phyloP scores from a whole-genome alignment of 164 flowering plant genomes.

The Pachysandra terminalis region DNA sequence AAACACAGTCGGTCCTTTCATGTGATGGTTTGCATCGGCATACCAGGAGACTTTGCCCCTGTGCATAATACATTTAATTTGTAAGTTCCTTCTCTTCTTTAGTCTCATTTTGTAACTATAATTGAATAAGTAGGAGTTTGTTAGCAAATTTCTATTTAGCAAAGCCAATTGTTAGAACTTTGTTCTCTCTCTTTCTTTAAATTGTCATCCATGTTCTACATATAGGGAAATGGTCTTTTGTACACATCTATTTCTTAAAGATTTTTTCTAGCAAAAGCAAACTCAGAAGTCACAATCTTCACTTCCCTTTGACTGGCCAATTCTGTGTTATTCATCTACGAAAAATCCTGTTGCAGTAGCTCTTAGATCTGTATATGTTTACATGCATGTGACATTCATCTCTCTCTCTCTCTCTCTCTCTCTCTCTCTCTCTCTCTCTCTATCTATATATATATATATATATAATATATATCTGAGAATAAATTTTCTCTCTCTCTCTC shows the following conservation, averaged over 20 bases:
- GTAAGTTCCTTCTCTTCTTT: slow-evolving; percentile 21
- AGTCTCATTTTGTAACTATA: neutral
- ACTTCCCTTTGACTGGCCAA: neutral
- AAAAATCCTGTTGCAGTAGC: neutral
- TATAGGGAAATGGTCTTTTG: neutral
- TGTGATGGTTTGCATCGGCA: slow-evolving; percentile 87
- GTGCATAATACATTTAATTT: slow-evolving; percentile 49
- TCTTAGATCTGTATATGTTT: neutral
- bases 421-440: neutral
- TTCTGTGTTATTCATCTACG: neutral
- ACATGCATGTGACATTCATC: neutral
- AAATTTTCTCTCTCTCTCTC: too few relatives aligned
- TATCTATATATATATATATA: too few relatives aligned
- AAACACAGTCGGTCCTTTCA: slow-evolving; percentile 53
- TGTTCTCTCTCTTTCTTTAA: neutral
- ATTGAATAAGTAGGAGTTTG: neutral
- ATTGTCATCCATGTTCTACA: neutral
- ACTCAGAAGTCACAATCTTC: too few relatives aligned
- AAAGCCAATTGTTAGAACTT: neutral
- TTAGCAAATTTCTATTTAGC: neutral
- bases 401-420: neutral
- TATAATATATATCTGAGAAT: too few relatives aligned
- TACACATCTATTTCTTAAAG: neutral
- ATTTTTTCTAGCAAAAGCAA: neutral
- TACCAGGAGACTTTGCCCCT: slow-evolving; percentile 91